Evolutionary conservation across 768 basidiomycete genomes (phyloP).

Genomic region (Trametes gibbosa): DNA sequence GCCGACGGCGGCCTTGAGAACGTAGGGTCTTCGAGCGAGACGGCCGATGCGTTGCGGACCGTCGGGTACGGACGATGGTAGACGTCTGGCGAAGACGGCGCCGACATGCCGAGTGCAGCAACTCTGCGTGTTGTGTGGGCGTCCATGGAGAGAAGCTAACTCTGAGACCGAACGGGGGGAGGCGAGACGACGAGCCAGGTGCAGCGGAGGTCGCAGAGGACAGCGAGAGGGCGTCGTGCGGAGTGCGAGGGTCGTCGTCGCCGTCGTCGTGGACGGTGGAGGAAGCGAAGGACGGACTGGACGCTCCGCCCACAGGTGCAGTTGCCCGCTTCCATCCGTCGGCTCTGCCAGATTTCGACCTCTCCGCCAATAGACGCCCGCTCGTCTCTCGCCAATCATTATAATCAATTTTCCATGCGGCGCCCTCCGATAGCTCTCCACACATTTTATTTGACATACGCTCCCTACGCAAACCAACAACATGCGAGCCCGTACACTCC

Average conservation of each 20-base stretch:
- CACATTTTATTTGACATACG: not conserved
- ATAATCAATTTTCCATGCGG: not conserved
- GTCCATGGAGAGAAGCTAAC: conserved; percentile 15
- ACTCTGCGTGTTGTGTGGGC: conserved; percentile 21
- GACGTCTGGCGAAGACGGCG: conserved; percentile 46
- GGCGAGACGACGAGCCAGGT: not conserved
- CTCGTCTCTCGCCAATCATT: not conserved
- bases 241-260: conserved; percentile 3
- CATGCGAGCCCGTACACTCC: too few species aligned
- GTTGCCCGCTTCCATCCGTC: conserved; percentile 7
- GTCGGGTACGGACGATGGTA: conserved; percentile 61
- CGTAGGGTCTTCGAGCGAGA: conserved; percentile 33
- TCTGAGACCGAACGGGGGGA: not conserved
- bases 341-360: conserved; percentile 3
- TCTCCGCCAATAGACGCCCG: not conserved
- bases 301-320: conserved; percentile 5
- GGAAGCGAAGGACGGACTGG: conserved; percentile 11
- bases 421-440: too few species aligned
- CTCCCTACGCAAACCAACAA: not conserved
- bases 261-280: conserved; percentile 8
- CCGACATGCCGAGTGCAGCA: conserved; percentile 27
- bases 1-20: conserved; percentile 12
- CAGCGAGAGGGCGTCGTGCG: conserved; percentile 12
- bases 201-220: not conserved
- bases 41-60: conserved; percentile 43